These are phyloP conservation scores for Arthrinium phaeospermum DNA, from an alignment of 2,329 filamentous ascomycete genomes.

Conservation along the genomic window DNA sequence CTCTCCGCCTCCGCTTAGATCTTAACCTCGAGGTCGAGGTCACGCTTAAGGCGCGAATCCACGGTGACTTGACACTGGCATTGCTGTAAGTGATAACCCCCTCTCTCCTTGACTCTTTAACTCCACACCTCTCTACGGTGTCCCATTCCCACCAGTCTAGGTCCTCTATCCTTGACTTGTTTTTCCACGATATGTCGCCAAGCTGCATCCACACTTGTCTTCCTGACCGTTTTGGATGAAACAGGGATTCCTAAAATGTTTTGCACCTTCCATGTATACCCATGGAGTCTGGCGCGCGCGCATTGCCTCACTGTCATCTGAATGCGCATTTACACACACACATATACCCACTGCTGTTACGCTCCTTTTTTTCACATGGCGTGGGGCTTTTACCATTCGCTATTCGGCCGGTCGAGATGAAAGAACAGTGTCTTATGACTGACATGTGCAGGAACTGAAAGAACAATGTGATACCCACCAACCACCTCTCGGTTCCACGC, in stretches of 20 bases:
- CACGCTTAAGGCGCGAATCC: conserved; percentile 83
- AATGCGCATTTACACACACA: neutral
- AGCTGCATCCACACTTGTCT: conserved; percentile 2
- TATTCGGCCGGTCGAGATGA: neutral
- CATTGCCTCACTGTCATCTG: neutral
- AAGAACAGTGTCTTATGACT: conserved; percentile 15
- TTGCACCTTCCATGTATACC: neutral
- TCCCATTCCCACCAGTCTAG: neutral
- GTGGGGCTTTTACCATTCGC: neutral
- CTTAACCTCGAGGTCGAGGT: conserved; percentile 86
- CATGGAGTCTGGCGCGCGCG: neutral
- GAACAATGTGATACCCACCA: conserved; percentile 23
- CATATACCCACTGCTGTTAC: neutral
- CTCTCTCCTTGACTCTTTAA: conserved; percentile 19
- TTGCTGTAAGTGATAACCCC: conserved; percentile 57
- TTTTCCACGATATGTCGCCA: neutral
- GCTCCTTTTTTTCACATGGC: neutral
- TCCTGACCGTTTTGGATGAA: conserved; percentile 14
- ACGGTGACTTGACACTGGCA: conserved; percentile 80
- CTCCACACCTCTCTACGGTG: no score
- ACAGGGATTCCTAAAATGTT: conserved; percentile 5
- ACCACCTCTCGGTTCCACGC: neutral
- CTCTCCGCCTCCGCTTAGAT: conserved; percentile 75
- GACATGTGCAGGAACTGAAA: conserved; percentile 26
- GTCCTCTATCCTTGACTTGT: neutral